Conservation (phyloP, 176 grass and related monocot genomes). For the Aegilops speltoides region DNA sequence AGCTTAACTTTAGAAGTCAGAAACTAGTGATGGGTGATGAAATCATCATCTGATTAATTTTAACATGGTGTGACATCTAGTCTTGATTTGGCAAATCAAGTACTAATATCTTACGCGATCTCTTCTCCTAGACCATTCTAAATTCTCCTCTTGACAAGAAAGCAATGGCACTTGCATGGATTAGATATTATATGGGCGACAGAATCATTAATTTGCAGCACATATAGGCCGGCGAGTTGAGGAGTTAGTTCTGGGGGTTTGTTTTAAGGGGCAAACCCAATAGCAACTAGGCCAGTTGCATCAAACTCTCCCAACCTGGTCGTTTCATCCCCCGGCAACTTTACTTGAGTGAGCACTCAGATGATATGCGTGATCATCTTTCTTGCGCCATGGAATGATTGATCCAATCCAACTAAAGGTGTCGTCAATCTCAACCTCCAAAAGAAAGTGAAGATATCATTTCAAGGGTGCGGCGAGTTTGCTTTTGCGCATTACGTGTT, state of each 20-base stretch:
- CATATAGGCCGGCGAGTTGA: conserved; percentile 20
- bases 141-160: conserved; percentile 10
- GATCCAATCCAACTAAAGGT: not conserved
- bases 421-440: not conserved
- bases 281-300: conserved; percentile 45
- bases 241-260: conserved; percentile 40
- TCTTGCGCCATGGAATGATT: conserved; percentile 31
- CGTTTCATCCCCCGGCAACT: conserved; percentile 35
- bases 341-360: conserved; percentile 39
- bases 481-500: not conserved
- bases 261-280: conserved; percentile 40
- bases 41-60: conserved; percentile 25
- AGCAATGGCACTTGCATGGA: conserved; percentile 31
- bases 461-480: not conserved
- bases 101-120: conserved; percentile 14
- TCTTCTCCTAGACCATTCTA: conserved; percentile 1
- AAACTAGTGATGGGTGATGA: conserved; percentile 30
- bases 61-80: not conserved
- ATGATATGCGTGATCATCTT: conserved; percentile 27
- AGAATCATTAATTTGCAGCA: conserved; percentile 41
- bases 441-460: conserved; percentile 36
- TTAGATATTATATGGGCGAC: conserved; percentile 29
- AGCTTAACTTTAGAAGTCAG: not conserved
- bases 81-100: conserved; percentile 40
- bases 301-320: conserved; percentile 34